Conservation (phyloP, 352 stramenopile genomes). For the Elongisporangium prolatum region DNA sequence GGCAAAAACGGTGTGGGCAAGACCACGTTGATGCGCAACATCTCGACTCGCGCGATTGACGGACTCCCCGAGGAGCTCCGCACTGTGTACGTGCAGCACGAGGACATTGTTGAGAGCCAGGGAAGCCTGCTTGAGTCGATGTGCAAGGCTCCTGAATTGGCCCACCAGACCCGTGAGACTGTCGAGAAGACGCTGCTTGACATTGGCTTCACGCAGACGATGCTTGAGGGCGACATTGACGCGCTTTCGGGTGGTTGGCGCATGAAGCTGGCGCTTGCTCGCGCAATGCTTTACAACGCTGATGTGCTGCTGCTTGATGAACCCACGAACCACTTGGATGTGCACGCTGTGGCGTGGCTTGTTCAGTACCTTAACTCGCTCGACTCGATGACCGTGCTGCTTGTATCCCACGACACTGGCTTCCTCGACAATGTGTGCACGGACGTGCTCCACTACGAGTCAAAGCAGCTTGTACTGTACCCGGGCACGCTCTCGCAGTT, state of each 20-base stretch:
- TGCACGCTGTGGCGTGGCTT: conserved; percentile 97
- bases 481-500: conserved; percentile 86
- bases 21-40: conserved; percentile 92
- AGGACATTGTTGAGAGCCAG: conserved; percentile 92
- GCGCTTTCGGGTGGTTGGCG: conserved; percentile 94
- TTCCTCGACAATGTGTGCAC: conserved; percentile 97
- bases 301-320: conserved; percentile 97
- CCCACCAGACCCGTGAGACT: conserved; percentile 62
- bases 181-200: conserved; percentile 80
- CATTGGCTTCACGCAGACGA: conserved; percentile 93
- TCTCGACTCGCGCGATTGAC: conserved; percentile 88
- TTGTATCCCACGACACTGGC: conserved; percentile 96
- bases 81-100: conserved; percentile 96
- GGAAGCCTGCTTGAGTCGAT: conserved; percentile 66
- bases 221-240: conserved; percentile 91
- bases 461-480: conserved; percentile 95
- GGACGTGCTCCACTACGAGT: conserved; percentile 95
- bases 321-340: conserved; percentile 94
- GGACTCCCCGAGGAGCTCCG: conserved; percentile 89
- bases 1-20: conserved; percentile 97
- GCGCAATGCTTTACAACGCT: conserved; percentile 93
- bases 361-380: conserved; percentile 96
- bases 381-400: conserved; percentile 92
- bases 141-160: conserved; percentile 61
- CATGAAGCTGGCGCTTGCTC: conserved; percentile 96